Evolutionary conservation across 129 eudicot genomes (phyloP), one percentile per base, ranked within the genome.

Genomic region (Apium graveolens): DNA sequence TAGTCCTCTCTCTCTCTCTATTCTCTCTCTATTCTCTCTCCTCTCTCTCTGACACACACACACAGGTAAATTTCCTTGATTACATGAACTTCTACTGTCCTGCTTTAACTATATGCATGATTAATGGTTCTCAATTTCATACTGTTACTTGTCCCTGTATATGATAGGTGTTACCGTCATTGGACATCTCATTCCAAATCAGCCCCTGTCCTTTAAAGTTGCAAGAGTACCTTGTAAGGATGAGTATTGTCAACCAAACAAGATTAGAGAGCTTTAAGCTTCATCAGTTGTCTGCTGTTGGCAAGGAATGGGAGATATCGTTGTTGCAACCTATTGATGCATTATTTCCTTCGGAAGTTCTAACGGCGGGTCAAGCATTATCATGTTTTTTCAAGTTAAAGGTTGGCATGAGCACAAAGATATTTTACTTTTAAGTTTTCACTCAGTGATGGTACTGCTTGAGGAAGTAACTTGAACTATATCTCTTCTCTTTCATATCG

Each of bases 301-400:
- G 96, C 41, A 79, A 89, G n/a, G 89, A 84, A 45, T 92, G 99
- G 99, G 85, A 87, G 41, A 84, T 95, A 79, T 81, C 93, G 34
- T 88, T 95, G 72, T 90, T 91, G 73, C 91, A 88, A 82, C 89
- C 97, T 42, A 73, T 87, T 63, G 84, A 85, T 45, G 46, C 88
- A 78, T 75, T 82, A 42, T 85, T 88, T 65, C 93, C 97, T 62
- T 83, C 83, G 17, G 91, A 85, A 74, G 75, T 73, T 78, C 83
- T 95, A 57, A 80, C 60, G 83, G 90, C 92, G 73, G 99, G 97
- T 78, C 97, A 95, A 70, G 90, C 92, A 76, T 80, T 95, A 26
- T 90, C 99, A 45, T 90, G 90, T 79, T 95, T 90, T 85, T 87
- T 95, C 86, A 92, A 90, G 84, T 93, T 95, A 73, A 90, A 90